Conservation (phyloP, 352 stramenopile species). For the Phytophthora crassamura region DNA sequence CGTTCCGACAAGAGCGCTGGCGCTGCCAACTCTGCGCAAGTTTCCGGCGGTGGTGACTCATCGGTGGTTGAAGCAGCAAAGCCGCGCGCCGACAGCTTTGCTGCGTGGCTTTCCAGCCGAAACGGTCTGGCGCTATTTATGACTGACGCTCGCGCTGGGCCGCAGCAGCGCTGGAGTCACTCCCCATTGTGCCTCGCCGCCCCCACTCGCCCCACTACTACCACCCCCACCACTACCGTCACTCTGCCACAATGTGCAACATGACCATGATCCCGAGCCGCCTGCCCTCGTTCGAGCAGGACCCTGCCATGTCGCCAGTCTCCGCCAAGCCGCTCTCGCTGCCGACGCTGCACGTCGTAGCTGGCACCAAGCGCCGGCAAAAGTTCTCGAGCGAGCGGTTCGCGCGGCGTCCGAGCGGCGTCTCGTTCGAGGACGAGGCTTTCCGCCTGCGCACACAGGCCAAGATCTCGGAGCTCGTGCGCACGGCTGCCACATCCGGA, state of each 20-base stretch:
- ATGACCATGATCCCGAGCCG: constrained; percentile 15
- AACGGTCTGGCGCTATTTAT: background rate
- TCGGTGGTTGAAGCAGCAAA: constrained; percentile 3
- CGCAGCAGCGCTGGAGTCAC: constrained; percentile 1
- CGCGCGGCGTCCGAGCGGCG: constrained; percentile 8
- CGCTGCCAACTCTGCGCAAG: no score
- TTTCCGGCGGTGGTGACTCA: no score
- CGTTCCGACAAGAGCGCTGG: no score
- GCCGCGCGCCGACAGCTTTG: constrained; percentile 1
- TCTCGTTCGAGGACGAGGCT: constrained; percentile 47
- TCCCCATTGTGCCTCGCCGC: constrained; percentile 1
- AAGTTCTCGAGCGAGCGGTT: constrained; percentile 6
- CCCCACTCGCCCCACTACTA: background rate
- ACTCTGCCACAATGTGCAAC: constrained; percentile 26
- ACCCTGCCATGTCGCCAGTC: constrained; percentile 9
- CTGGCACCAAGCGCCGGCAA: background rate
- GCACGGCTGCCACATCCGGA: constrained; percentile 14
- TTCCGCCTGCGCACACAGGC: constrained; percentile 39
- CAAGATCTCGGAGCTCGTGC: constrained; percentile 40
- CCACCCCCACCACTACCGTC: background rate
- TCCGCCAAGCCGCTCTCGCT: constrained; percentile 6
- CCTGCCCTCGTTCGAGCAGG: constrained; percentile 19
- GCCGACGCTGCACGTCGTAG: background rate
- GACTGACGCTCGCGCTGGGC: background rate
- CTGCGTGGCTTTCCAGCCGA: background rate